Conservation (phyloP, 2,329 filamentous ascomycete genomes). For the Rosellinia necatrix region DNA sequence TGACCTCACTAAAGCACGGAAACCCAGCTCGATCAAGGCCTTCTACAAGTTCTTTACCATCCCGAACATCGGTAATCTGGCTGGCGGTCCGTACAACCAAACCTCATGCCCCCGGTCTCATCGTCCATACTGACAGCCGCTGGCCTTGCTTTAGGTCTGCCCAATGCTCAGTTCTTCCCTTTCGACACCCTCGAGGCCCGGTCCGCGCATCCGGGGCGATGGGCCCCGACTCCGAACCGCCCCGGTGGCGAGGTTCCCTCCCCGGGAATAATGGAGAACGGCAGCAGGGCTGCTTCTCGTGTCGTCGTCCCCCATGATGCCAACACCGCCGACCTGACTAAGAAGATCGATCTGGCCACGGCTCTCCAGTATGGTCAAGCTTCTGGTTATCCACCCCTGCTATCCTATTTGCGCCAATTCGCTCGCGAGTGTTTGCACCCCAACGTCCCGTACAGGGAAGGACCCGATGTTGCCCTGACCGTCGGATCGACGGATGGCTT, state of each 20-base stretch:
- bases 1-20: constrained; percentile 66
- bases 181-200: constrained; percentile 89
- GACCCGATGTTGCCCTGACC: constrained; percentile 78
- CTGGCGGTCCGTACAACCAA: constrained; percentile 54
- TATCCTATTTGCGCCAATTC: constrained; percentile 80
- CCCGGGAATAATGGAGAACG: constrained; percentile 15
- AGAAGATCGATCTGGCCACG: constrained; percentile 78
- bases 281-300: constrained; percentile 49
- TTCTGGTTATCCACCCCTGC: constrained; percentile 78
- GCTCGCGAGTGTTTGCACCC: constrained; percentile 77
- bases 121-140: neutral
- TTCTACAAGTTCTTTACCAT: constrained; percentile 85
- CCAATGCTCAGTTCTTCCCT: constrained; percentile 81
- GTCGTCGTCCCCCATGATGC: constrained; percentile 67
- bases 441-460: constrained; percentile 75
- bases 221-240: constrained; percentile 70
- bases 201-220: constrained; percentile 74
- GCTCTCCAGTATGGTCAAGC: constrained; percentile 88
- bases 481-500: constrained; percentile 87
- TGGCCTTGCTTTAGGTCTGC: constrained; percentile 64
- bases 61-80: constrained; percentile 65
- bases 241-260: constrained; percentile 45
- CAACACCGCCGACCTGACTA: constrained; percentile 59
- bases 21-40: constrained; percentile 71
- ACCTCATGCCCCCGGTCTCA: neutral